phyloP scores from a whole-genome alignment of 148 eudicot species.

The Rhododendron molle region DNA sequence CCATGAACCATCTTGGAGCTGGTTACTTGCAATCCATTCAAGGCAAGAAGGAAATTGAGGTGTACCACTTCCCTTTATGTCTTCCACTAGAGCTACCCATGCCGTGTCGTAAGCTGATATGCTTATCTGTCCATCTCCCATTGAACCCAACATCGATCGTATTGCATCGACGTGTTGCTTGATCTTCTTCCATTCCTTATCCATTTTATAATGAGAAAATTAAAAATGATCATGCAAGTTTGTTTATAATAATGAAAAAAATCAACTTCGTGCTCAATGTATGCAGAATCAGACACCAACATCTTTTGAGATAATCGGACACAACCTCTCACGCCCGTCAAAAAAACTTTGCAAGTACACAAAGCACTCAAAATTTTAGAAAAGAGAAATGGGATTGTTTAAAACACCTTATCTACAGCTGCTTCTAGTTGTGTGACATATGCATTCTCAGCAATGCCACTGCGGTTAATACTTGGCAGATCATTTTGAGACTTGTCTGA shows the following conservation, averaged over 20 bases:
- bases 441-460: slow-evolving; percentile 16
- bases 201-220: neutral
- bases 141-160: slow-evolving; percentile 26
- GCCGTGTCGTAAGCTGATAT: too few relatives aligned
- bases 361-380: neutral
- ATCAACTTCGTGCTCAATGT: neutral
- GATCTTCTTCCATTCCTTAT: neutral
- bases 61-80: slow-evolving; percentile 19
- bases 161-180: slow-evolving; percentile 14
- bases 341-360: neutral
- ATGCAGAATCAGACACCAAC: too few relatives aligned
- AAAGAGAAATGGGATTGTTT: neutral
- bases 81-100: too few relatives aligned
- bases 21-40: slow-evolving; percentile 67
- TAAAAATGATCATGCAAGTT: neutral
- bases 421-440: slow-evolving; percentile 17
- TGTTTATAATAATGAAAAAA: neutral
- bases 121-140: slow-evolving; percentile 40
- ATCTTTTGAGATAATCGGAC: too few relatives aligned
- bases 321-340: too few relatives aligned
- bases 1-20: slow-evolving; percentile 78
- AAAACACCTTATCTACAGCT: slow-evolving; percentile 6
- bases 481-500: slow-evolving; percentile 14
- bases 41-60: slow-evolving; percentile 72
- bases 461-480: slow-evolving; percentile 25